phyloP scores from a whole-genome alignment of 129 eudicot genomes.

The Flaveria linearis region DNA sequence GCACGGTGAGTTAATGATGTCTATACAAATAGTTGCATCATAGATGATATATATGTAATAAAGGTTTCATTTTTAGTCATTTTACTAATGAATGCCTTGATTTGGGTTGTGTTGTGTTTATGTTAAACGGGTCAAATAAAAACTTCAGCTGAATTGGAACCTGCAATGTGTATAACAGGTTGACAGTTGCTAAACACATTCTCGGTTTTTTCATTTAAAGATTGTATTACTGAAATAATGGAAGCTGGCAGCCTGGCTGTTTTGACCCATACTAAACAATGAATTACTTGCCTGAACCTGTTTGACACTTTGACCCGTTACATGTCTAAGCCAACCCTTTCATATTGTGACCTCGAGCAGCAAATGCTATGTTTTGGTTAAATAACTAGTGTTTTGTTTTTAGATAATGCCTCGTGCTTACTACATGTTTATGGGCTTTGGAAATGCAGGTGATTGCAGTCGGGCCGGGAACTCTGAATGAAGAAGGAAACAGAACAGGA shows the following conservation, averaged over 20 bases:
- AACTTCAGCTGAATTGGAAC: background rate
- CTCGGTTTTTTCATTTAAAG: background rate
- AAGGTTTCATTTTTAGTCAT: background rate
- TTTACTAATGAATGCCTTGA: too few relatives aligned
- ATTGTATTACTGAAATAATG: background rate
- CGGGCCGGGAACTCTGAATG: constrained; percentile 79
- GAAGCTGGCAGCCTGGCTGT: too few relatives aligned
- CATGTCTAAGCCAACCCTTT: background rate
- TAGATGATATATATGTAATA: background rate
- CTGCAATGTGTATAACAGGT: background rate
- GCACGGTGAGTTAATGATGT: constrained; percentile 50
- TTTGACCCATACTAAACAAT: background rate
- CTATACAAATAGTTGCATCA: background rate
- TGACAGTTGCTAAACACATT: background rate
- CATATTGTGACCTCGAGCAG: too few relatives aligned
- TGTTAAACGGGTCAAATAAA: background rate
- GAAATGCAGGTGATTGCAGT: constrained; percentile 75
- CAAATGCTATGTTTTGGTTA: background rate
- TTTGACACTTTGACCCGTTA: background rate
- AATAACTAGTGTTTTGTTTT: background rate
- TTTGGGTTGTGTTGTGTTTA: background rate
- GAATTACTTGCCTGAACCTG: background rate
- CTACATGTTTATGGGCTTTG: background rate
- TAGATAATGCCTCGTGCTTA: background rate
- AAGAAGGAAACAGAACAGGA: constrained; percentile 74